These are phyloP conservation scores for Beauveria bassiana DNA, from an alignment of 2,329 filamentous ascomycete species.

Conservation along the genomic window DNA sequence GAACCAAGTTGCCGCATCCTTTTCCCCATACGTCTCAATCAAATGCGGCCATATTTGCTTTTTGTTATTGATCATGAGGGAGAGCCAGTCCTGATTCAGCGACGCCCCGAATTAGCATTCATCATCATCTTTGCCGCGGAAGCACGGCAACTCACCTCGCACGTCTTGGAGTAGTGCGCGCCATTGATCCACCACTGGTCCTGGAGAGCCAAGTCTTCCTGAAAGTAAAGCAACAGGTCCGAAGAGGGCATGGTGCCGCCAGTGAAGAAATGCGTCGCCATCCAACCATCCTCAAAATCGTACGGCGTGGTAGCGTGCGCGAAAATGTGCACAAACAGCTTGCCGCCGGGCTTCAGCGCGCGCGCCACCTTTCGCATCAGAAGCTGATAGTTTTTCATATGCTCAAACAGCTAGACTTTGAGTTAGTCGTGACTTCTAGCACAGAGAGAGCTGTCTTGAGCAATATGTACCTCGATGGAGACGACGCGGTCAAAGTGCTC, in stretches of 20 bases:
- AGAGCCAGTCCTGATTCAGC: conserved; percentile 47
- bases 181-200: conserved; percentile 67
- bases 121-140: neutral
- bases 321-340: conserved; percentile 64
- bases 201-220: conserved; percentile 50
- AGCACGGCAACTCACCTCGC: conserved; percentile 43
- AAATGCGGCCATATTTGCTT: conserved; percentile 56
- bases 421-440: neutral
- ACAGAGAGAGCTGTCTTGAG: neutral
- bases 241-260: conserved; percentile 65
- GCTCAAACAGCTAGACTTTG: conserved; percentile 54
- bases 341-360: conserved; percentile 53
- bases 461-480: conserved; percentile 44
- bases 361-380: conserved; percentile 56
- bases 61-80: conserved; percentile 51
- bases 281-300: conserved; percentile 66
- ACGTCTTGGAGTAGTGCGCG: conserved; percentile 60
- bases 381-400: conserved; percentile 69
- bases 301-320: conserved; percentile 57
- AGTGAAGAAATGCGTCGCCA: conserved; percentile 67
- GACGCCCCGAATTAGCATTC: neutral
- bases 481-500: conserved; percentile 56
- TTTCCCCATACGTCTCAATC: conserved; percentile 56
- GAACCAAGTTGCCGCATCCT: conserved; percentile 54
- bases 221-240: conserved; percentile 60